phyloP scores from a whole-genome alignment of 306 rosid species.

The Vigna unguiculata region DNA sequence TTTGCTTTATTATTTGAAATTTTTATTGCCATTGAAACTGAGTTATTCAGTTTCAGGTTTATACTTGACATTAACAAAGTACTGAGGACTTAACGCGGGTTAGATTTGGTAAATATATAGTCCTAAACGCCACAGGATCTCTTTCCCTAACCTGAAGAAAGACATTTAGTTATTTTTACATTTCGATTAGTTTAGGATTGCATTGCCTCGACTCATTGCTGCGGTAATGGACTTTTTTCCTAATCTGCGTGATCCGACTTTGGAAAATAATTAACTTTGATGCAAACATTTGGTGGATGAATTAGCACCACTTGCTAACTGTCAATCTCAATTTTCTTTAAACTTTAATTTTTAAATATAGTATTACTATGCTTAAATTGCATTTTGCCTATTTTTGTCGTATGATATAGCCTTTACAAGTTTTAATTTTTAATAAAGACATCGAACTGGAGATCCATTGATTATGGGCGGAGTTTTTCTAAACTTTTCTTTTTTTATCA shows the following conservation, averaged over 20 bases:
- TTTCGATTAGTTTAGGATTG: conserved; percentile 18
- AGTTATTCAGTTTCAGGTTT: conserved; percentile 17
- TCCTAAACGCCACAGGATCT: neutral
- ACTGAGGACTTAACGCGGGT: conserved; percentile 26
- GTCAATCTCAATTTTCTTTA: neutral
- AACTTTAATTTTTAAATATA: neutral
- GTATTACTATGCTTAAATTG: conserved; percentile 8
- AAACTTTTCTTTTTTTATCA: conserved; percentile 31
- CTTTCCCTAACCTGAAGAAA: conserved; percentile 10
- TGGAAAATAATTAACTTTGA: neutral
- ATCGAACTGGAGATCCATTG: neutral
- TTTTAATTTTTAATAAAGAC: neutral
- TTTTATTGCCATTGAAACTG: conserved; percentile 31
- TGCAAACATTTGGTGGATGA: conserved; percentile 23
- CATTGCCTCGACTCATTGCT: neutral
- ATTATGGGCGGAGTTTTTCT: conserved; percentile 37
- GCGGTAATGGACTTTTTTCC: conserved; percentile 16
- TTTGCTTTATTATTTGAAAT: conserved; percentile 30
- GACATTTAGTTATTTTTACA: conserved; percentile 22
- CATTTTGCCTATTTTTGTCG: conserved; percentile 11
- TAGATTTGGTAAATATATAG: conserved; percentile 3
- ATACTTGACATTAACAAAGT: conserved; percentile 5
- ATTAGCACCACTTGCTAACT: conserved; percentile 3
- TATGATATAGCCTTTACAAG: conserved; percentile 14
- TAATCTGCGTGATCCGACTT: neutral